Conservation (phyloP, 176 grass and related monocot species). For the Aegilops sharonensis region DNA sequence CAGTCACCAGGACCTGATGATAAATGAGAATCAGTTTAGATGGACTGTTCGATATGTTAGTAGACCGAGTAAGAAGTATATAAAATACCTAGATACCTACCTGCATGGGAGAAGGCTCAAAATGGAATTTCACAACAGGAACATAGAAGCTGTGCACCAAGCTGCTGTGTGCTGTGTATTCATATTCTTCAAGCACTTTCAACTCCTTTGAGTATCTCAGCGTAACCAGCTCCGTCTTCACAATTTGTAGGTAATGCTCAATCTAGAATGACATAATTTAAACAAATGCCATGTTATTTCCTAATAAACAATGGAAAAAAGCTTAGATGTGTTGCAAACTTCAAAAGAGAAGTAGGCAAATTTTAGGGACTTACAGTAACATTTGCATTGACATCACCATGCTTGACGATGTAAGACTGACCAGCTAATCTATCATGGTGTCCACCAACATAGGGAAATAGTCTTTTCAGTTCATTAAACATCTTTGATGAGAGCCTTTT, state of each 20-base stretch:
- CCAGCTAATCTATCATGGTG: slow-evolving; percentile 83
- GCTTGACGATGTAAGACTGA: slow-evolving; percentile 63
- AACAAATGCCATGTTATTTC: slow-evolving; percentile 20
- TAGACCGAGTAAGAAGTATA: background rate
- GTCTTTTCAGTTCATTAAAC: slow-evolving; percentile 73
- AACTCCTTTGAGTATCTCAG: slow-evolving; percentile 54
- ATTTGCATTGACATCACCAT: slow-evolving; percentile 68
- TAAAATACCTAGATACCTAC: slow-evolving; percentile 21
- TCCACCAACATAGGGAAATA: slow-evolving; percentile 68
- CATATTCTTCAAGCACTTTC: slow-evolving; percentile 93
- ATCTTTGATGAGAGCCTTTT: slow-evolving; percentile 60
- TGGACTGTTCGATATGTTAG: background rate
- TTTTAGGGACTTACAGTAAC: slow-evolving; percentile 69
- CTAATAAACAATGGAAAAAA: slow-evolving; percentile 24
- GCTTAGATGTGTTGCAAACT: background rate
- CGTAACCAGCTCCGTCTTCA: slow-evolving; percentile 79
- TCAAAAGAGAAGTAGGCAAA: background rate
- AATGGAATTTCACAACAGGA: slow-evolving; percentile 97
- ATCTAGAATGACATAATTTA: slow-evolving; percentile 59
- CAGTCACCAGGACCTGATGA: slow-evolving; percentile 85
- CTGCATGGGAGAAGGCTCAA: slow-evolving; percentile 99
- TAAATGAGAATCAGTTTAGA: slow-evolving; percentile 10
- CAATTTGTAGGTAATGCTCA: slow-evolving; percentile 98
- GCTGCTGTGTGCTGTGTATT: slow-evolving; percentile 96
- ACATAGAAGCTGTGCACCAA: slow-evolving; percentile 90